Conservation (phyloP, 257 asterid species). For the Solanum virginianum region DNA sequence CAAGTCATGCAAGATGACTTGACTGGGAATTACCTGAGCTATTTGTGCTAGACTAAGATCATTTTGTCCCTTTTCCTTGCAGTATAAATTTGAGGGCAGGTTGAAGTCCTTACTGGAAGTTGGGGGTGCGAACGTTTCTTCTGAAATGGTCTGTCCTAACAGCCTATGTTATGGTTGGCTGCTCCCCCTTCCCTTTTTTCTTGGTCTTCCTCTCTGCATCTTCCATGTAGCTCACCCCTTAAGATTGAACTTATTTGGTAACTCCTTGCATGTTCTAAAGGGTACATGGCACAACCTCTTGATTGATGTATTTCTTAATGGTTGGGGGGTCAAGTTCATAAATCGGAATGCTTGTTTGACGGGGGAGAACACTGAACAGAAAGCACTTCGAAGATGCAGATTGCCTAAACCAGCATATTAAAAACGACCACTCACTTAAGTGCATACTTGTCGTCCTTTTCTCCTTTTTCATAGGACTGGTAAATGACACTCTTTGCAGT, state of each 20-base stretch:
- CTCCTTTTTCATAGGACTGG: neutral
- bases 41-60: neutral
- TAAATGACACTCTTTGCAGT: neutral
- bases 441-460: neutral
- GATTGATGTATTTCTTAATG: neutral
- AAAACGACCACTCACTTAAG: neutral
- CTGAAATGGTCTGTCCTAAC: slow-evolving; percentile 29
- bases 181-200: neutral
- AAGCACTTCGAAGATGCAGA: neutral
- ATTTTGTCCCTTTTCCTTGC: slow-evolving; percentile 8
- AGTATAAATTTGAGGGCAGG: slow-evolving; percentile 75
- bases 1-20: neutral
- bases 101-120: slow-evolving; percentile 58
- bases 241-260: neutral
- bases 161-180: slow-evolving; percentile 28
- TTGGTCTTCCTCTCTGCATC: neutral
- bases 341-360: neutral
- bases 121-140: slow-evolving; percentile 64
- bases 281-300: neutral
- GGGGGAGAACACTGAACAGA: neutral
- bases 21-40: neutral
- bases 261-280: neutral
- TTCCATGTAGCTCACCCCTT: neutral
- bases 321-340: neutral
- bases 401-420: neutral